Percentiles rank a stretch among this genome's conserved stretches.
Evolutionary conservation across 768 basidiomycete species (phyloP).

Genomic region (Paxillus ammoniavirescens): DNA sequence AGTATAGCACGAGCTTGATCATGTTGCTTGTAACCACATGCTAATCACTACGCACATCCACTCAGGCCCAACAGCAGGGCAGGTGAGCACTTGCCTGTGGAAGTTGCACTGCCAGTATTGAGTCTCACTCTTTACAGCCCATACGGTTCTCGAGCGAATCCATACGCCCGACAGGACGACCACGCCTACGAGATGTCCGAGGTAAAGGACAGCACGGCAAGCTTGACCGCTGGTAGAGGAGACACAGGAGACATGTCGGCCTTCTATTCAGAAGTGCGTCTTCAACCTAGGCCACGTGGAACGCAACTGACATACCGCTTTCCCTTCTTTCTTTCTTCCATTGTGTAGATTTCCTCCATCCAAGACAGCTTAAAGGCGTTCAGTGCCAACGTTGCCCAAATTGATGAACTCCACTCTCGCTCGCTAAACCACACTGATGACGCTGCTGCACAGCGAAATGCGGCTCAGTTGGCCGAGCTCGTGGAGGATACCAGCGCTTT

Average conservation of each 20-base stretch:
- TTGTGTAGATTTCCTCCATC: conserved; percentile 63
- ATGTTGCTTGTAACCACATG: not conserved
- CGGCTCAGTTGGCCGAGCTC: conserved; percentile 63
- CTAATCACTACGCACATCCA: conserved; percentile 5
- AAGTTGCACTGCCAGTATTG: conserved; percentile 1
- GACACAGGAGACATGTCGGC: conserved; percentile 63
- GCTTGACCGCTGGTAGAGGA: conserved; percentile 38
- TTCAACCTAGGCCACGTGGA: not conserved
- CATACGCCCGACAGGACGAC: conserved; percentile 65
- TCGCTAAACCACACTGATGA: conserved; percentile 79
- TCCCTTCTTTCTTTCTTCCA: not conserved
- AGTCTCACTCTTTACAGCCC: conserved; percentile 22
- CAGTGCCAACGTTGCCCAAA: conserved; percentile 65
- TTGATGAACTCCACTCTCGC: conserved; percentile 72
- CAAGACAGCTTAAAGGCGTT: conserved; percentile 69
- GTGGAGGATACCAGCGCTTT: conserved; percentile 70
- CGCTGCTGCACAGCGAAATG: conserved; percentile 55
- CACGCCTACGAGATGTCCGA: conserved; percentile 68
- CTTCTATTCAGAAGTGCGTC: conserved; percentile 72
- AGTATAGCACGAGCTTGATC: conserved; percentile 17
- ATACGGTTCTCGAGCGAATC: conserved; percentile 47
- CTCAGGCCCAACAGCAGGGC: conserved; percentile 69
- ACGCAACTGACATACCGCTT: not conserved
- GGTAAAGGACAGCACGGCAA: conserved; percentile 57
- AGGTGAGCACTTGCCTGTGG: conserved; percentile 42